These are phyloP conservation scores for Eucalyptus urophylla DNA, from an alignment of 345 rosid genomes.

Conservation along the genomic window DNA sequence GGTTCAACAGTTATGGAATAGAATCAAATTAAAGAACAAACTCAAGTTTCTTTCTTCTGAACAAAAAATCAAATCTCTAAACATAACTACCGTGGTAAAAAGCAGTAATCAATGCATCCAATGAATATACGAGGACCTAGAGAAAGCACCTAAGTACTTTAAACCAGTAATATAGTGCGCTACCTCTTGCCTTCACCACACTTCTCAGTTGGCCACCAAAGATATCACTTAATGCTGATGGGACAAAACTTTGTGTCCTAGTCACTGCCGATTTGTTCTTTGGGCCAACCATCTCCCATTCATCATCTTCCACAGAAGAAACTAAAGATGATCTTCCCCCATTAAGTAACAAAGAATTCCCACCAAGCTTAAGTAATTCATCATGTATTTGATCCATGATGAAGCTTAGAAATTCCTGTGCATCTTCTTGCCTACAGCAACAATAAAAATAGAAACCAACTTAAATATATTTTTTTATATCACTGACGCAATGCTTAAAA, in stretches of 20 bases:
- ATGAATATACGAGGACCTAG: neutral
- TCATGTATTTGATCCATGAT: conserved; percentile 87
- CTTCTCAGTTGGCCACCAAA: conserved; percentile 83
- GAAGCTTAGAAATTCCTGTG: conserved; percentile 91
- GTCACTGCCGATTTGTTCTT: conserved; percentile 87
- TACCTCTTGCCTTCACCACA: conserved; percentile 77
- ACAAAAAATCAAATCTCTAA: neutral
- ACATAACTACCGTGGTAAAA: neutral
- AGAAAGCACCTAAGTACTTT: neutral
- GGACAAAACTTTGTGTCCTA: conserved; percentile 68
- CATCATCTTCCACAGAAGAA: conserved; percentile 68
- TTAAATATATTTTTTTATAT: neutral
- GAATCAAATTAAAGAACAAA: neutral
- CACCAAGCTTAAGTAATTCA: conserved; percentile 71
- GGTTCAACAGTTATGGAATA: neutral
- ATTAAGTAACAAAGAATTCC: conserved; percentile 12
- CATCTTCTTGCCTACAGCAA: conserved; percentile 89
- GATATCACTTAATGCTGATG: conserved; percentile 71
- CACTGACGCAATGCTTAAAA: neutral
- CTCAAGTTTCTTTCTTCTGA: neutral
- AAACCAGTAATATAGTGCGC: neutral
- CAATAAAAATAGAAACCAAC: neutral
- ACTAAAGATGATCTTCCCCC: conserved; percentile 33
- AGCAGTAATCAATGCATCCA: neutral
- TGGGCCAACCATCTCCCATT: conserved; percentile 97